A percentile compares a stretch with the other conserved stretches of the same genome.
phyloP scores from a whole-genome alignment of 2,329 filamentous ascomycete species.

The Alternaria atra region DNA sequence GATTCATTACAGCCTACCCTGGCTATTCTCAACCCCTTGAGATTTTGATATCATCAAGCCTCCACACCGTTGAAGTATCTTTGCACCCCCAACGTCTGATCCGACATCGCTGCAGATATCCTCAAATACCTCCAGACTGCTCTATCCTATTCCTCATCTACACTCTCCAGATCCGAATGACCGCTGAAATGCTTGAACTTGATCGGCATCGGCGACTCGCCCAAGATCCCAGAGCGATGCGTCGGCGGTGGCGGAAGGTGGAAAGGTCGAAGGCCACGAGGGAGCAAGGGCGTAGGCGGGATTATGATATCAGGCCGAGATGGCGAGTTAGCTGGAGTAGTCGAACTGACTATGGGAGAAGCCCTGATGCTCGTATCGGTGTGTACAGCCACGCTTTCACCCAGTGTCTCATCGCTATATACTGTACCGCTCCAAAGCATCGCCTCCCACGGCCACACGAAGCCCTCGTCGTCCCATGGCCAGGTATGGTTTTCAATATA shows the following conservation, averaged over 20 bases:
- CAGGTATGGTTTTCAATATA: slow-evolving; percentile 10
- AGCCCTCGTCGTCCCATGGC: slow-evolving; percentile 16
- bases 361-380: neutral
- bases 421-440: slow-evolving; percentile 8
- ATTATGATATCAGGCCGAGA: neutral
- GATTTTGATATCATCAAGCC: neutral
- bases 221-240: slow-evolving; percentile 13
- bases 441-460: slow-evolving; percentile 15
- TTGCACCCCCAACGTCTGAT: neutral
- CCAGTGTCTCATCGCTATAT: slow-evolving; percentile 2
- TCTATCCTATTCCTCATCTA: neutral
- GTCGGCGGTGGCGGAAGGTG: neutral
- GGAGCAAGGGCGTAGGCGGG: slow-evolving; percentile 8
- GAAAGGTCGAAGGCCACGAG: neutral
- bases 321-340: neutral
- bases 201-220: slow-evolving; percentile 8
- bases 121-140: neutral
- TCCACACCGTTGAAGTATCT: neutral
- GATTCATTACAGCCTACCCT: neutral
- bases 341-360: neutral
- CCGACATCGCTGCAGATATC: neutral
- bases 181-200: neutral
- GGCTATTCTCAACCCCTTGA: neutral
- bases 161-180: too few species aligned
- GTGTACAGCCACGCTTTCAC: neutral